A percentile compares a stretch with the other conserved stretches of the same genome.
Conservation (phyloP, 2,329 filamentous ascomycete genomes). For the Hypoxylon sp. region DNA sequence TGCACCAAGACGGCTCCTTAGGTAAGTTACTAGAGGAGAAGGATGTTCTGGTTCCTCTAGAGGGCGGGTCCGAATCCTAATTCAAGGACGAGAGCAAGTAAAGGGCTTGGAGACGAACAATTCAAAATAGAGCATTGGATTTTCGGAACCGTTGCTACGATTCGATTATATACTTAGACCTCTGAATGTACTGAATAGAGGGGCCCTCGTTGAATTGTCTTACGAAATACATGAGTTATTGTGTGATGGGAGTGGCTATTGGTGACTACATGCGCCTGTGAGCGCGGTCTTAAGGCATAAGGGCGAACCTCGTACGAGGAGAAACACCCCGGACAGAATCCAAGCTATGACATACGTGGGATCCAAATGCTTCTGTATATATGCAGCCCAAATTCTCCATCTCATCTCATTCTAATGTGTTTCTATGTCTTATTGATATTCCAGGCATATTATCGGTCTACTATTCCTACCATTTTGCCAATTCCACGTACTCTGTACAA, state of each 20-base stretch:
- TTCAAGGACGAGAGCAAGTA: slow-evolving; percentile 55
- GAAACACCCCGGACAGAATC: background rate
- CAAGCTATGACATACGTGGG: background rate
- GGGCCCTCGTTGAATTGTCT: background rate
- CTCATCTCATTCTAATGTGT: background rate
- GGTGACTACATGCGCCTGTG: background rate
- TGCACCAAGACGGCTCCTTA: slow-evolving; percentile 96
- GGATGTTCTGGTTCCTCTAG: slow-evolving; percentile 79
- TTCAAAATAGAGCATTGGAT: slow-evolving; percentile 3
- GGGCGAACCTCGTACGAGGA: background rate
- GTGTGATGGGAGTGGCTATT: background rate
- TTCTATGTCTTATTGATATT: background rate
- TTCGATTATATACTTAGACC: slow-evolving; percentile 40
- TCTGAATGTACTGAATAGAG: slow-evolving; percentile 28
- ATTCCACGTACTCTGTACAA: background rate
- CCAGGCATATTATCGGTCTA: background rate
- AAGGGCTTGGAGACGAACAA: slow-evolving; percentile 23
- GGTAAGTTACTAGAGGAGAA: slow-evolving; percentile 94
- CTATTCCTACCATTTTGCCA: background rate
- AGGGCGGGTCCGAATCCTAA: slow-evolving; percentile 56
- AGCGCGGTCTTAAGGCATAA: background rate
- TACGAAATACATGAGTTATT: background rate
- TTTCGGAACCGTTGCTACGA: slow-evolving; percentile 16
- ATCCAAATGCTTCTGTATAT: background rate
- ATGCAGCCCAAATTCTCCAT: background rate